Evolutionary conservation across 2,329 filamentous ascomycete species (phyloP).

Genomic region (Metarhizium sp.): DNA sequence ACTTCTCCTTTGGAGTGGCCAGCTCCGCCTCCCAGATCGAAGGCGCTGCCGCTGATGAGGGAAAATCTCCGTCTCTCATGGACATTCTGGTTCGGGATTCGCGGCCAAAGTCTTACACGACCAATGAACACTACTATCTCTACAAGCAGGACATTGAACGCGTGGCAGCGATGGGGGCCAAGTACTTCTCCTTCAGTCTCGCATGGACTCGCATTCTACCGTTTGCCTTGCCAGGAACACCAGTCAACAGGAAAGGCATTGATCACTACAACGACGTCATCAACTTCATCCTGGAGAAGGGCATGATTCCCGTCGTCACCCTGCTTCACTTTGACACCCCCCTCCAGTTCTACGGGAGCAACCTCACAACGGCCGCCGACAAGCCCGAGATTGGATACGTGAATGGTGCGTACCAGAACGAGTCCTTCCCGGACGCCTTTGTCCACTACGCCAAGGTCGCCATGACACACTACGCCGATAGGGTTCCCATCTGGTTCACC

Average conservation of each 20-base stretch:
- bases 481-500: slow-evolving; percentile 42
- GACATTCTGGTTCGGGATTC: slow-evolving; percentile 26
- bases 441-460: slow-evolving; percentile 43
- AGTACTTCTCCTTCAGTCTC: slow-evolving; percentile 43
- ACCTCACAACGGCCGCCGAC: slow-evolving; percentile 15
- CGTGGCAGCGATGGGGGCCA: slow-evolving; percentile 39
- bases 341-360: slow-evolving; percentile 29
- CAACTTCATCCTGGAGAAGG: slow-evolving; percentile 36
- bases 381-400: slow-evolving; percentile 25
- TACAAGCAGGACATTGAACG: slow-evolving; percentile 48
- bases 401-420: slow-evolving; percentile 34
- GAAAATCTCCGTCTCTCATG: slow-evolving; percentile 31
- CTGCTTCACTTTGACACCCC: slow-evolving; percentile 41
- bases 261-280: slow-evolving; percentile 47
- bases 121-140: slow-evolving; percentile 43
- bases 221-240: slow-evolving; percentile 38
- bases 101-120: slow-evolving; percentile 22
- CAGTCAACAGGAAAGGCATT: slow-evolving; percentile 40
- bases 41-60: slow-evolving; percentile 33
- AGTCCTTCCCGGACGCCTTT: slow-evolving; percentile 39
- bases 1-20: slow-evolving; percentile 39
- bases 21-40: slow-evolving; percentile 37
- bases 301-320: slow-evolving; percentile 38
- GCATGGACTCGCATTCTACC: slow-evolving; percentile 43
- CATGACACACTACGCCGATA: slow-evolving; percentile 40